Base-by-base conservation (phyloP, 176 grass and related monocot genomes). In the Aegilops bicornis region DNA sequence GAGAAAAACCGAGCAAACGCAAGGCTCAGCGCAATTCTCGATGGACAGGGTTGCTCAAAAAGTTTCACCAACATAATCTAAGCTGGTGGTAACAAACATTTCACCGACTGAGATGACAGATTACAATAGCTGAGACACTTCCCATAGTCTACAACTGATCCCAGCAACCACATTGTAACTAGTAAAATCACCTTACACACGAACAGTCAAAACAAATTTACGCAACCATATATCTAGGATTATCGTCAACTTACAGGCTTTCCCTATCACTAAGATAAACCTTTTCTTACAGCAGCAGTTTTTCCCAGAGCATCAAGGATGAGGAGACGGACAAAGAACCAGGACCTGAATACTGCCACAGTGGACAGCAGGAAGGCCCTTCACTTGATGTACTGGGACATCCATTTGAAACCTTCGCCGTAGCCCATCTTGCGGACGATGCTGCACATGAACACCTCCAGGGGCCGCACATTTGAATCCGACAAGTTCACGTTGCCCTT, bases 341-440 rank as follows among this genome's bases (percentile, higher is more conserved):
- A 78, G 65, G 65, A 64, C 84, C 84, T 43, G 73, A 65, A 45
- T 31, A 72, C 32, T 56, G 48, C 79, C 7, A 35, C 52, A 16
- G 33, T 60, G 13, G 23, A 86, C 27, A 73, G 82, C 60, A 73
- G 10, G 39, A 69, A 54, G 32, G 19, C 25, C 7, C 23, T 12
- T 89, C 81, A 92, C 80, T 89, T 92, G 87, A 92, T 92, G 91
- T 92, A 92, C 83, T 92, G 91, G 8, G 91, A 87, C 87, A 92
- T 86, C 91, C 91, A 92, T 81, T 87, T 89, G 91, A 92, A 92
- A 30, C 91, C 91, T 56, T 92, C 91, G 0, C 84, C 87, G 2
- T 92, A 92, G 48, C 91, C 91, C 91, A 92, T 92, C 87, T 92
- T 92, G 20, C 87, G 91, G 69, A 89, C 91, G 12, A 92, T 60